Percentiles rank a stretch among this genome's conserved stretches.
These are phyloP conservation scores for Ilex aquifolium DNA, from an alignment of 257 asterid genomes.

Conservation along the genomic window DNA sequence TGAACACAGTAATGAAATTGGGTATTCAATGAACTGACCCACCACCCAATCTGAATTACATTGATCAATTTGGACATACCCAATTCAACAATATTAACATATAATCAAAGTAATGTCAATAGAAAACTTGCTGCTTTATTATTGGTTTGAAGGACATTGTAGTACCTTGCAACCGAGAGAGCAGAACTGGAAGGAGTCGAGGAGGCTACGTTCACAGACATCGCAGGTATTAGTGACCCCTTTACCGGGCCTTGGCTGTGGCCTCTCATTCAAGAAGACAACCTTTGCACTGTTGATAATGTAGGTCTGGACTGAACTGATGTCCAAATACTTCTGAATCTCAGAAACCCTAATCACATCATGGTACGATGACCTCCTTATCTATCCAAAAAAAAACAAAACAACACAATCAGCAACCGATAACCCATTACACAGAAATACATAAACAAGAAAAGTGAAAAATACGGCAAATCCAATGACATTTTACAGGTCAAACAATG, in stretches of 20 bases:
- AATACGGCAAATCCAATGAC: background rate
- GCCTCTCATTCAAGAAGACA: constrained; percentile 63
- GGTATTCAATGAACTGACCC: too few species aligned
- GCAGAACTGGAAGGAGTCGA: constrained; percentile 63
- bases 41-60: too few species aligned
- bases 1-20: too few species aligned
- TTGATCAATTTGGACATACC: too few species aligned
- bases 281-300: constrained; percentile 71
- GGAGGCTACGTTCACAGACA: constrained; percentile 68
- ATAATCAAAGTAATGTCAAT: too few species aligned
- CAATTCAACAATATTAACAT: too few species aligned
- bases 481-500: background rate
- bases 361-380: constrained; percentile 69
- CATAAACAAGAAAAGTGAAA: background rate
- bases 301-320: constrained; percentile 59
- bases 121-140: too few species aligned
- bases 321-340: constrained; percentile 63
- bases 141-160: too few species aligned
- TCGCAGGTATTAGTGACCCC: constrained; percentile 58
- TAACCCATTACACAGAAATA: too few species aligned
- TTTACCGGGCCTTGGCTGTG: constrained; percentile 66
- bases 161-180: constrained; percentile 82
- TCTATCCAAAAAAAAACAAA: constrained; percentile 25
- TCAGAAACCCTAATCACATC: constrained; percentile 72
- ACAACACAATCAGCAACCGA: background rate